Base-by-base conservation (phyloP, 2,329 filamentous ascomycete species). In the Zalaria sp. region DNA sequence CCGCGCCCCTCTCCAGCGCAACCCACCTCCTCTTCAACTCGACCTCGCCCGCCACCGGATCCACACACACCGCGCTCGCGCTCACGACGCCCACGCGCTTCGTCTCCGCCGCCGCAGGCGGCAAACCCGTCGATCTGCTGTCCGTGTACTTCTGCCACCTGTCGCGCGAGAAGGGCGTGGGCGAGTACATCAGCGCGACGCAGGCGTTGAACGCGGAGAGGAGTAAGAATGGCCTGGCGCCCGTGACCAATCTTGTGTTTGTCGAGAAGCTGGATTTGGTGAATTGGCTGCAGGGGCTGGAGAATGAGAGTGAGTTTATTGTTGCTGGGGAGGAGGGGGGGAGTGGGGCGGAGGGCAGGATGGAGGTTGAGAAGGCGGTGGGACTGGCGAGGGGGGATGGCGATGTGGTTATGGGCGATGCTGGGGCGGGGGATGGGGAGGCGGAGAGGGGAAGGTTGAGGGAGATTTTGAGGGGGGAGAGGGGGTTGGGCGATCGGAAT, bases 81-180 rank as follows among this genome's bases (percentile, higher is more conserved):
- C 72, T 53, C 73, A 73, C 39, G 59, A 66, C 41, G 46, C 72
- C 80, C 6, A 98, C 91, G 51, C 85, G 91, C 53, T 96, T 96
- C 67, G 73, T 83, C 46, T 88, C 85, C 26, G 38, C 44, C 18
- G 63, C 63, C 29, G 55, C 75, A 53, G 71, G 75, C 35, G 43
- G 43, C 38, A 69, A 71, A 43, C 72, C 81, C 4, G 79, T 94
- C 54, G 85, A 95, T 58, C 71, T 98, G 51, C 86, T 91, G 57
- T 91, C 83, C 59, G 89, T 95, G 63, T 95, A 89, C 68, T 94
- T 96, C 58, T 87, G 87, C 43, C 98, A 87, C 86, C 72, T 84
- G 55, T 93, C 95, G 65, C 86, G 87, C 61, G 89, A 96, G 66
- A 78, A 82, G 42, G 78, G 82, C 42, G 87, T 93, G 50, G 83